Percentiles rank a stretch among this genome's conserved stretches.
phyloP scores from a whole-genome alignment of 441 rosid genomes.

The Populus hybrid region DNA sequence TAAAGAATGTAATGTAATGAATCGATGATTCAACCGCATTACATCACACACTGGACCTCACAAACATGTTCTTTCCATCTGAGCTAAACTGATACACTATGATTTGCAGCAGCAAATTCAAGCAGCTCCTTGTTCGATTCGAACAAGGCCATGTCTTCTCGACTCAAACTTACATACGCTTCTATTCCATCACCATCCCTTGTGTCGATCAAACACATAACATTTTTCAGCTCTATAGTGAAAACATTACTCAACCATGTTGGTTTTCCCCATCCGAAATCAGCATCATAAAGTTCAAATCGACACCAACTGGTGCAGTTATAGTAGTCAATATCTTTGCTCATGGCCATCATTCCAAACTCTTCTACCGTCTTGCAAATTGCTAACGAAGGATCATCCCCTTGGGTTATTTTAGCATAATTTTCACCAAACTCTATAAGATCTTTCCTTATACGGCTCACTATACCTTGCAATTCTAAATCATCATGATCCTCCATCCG shows the following conservation, averaged over 20 bases:
- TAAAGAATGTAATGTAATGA: too few relatives aligned
- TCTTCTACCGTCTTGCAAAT: conserved; percentile 7
- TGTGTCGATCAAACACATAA: conserved; percentile 21
- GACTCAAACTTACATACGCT: conserved; percentile 34
- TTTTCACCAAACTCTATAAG: conserved; percentile 8
- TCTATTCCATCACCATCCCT: conserved; percentile 46
- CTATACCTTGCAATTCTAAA: conserved; percentile 20
- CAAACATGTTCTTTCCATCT: neutral
- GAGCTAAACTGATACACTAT: neutral
- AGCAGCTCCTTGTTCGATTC: conserved; percentile 31
- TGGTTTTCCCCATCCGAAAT: conserved; percentile 43
- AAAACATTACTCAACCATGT: conserved; percentile 20
- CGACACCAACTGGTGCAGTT: conserved; percentile 27
- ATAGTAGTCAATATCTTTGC: conserved; percentile 18
- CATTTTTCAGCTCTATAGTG: conserved; percentile 5
- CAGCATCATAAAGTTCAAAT: conserved; percentile 27
- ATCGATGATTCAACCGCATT: too few relatives aligned
- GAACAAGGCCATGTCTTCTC: conserved; percentile 28
- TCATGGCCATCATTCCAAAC: neutral
- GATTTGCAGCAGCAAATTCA: conserved; percentile 12
- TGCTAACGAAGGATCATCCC: conserved; percentile 3
- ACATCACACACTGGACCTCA: too few relatives aligned
- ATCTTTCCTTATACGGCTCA: conserved; percentile 18
- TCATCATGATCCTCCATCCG: neutral
- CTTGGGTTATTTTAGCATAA: conserved; percentile 7